These are phyloP conservation scores for Acacia acuminata DNA, from an alignment of 306 rosid genomes.

Conservation along the genomic window DNA sequence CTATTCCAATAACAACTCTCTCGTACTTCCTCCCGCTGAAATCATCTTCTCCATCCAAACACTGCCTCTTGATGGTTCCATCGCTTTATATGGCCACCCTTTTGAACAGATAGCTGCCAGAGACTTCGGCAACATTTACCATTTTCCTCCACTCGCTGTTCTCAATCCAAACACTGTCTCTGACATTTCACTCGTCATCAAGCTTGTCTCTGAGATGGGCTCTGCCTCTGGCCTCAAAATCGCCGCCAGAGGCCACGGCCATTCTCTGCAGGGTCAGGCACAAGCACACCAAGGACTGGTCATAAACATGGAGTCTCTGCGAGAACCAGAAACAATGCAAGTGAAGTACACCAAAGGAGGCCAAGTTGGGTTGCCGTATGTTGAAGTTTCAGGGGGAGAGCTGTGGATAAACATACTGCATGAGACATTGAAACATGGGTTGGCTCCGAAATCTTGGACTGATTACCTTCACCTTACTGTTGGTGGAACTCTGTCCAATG, in stretches of 20 bases:
- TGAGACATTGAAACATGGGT: constrained; percentile 77
- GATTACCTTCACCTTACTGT: constrained; percentile 94
- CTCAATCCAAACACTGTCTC: constrained; percentile 71
- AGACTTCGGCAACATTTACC: constrained; percentile 81
- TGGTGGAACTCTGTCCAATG: constrained; percentile 94
- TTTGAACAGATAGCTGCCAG: constrained; percentile 41
- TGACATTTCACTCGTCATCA: constrained; percentile 67
- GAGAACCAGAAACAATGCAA: constrained; percentile 44
- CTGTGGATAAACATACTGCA: constrained; percentile 90
- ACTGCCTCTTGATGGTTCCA: constrained; percentile 65
- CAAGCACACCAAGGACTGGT: constrained; percentile 79
- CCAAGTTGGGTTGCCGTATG: constrained; percentile 50
- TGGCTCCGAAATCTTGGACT: constrained; percentile 98
- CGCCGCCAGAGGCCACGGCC: constrained; percentile 97
- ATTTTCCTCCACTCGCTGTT: constrained; percentile 75
- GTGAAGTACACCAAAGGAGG: constrained; percentile 41
- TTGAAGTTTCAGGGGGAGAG: constrained; percentile 89
- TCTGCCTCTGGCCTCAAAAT: constrained; percentile 59
- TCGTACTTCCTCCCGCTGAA: constrained; percentile 39
- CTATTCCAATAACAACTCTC: constrained; percentile 36
- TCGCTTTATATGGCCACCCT: constrained; percentile 40
- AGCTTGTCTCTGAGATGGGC: constrained; percentile 56
- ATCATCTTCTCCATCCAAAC: constrained; percentile 49
- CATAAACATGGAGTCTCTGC: constrained; percentile 76
- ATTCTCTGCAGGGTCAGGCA: constrained; percentile 84